Evolutionary conservation across 148 eudicot genomes (phyloP), one percentile per base, ranked within the genome.

Genomic region (Agrostemma githago): DNA sequence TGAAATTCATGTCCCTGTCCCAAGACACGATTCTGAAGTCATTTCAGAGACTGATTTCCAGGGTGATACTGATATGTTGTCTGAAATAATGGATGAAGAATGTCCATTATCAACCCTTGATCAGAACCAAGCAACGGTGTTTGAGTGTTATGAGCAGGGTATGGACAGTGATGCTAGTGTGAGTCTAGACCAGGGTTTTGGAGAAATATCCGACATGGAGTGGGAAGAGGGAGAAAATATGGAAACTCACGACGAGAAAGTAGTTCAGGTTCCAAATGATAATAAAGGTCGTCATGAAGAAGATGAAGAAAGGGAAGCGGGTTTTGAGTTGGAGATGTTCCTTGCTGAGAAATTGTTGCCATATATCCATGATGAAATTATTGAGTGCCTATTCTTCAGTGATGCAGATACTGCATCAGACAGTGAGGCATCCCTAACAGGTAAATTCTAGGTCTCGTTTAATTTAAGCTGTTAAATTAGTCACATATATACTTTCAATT

Each of bases 211-310:
- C 15, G 91, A 87, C 43, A 83, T 87, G 86, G 96, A 87, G 14
- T 90, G 93, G 93, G 95, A 90, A 70, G 86, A 78, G 8, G 90
- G 84, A 46, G 79, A 76, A 37, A 17, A 69, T 70, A 69, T 43
- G 71, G 74, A 43, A 14, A 39, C 48, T 43, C 26, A 71, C 20
- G 81, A 87, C 4, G 56, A 66, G 54, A 53, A 51, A 59, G 75
- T 42, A 59, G 75, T 42, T 14, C 62, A 34, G 4, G 51, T 62
- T 62, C 66, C 62, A 8, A 17, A 44, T 38, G 74, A 78, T 58
- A 64, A 62, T 58, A 64, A 62, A n/a, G 80, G 76, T 62, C 11
- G 76, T 62, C 11, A 72, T 11, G 78, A 44, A 46, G 78, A 44
- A 46, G 41, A 20, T 73, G 81, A 82, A 62, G 48, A 43, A 40